These are phyloP conservation scores for Linnemannia schmuckeri DNA, from an alignment of 192 early-diverging fungal genomes.

Conservation along the genomic window DNA sequence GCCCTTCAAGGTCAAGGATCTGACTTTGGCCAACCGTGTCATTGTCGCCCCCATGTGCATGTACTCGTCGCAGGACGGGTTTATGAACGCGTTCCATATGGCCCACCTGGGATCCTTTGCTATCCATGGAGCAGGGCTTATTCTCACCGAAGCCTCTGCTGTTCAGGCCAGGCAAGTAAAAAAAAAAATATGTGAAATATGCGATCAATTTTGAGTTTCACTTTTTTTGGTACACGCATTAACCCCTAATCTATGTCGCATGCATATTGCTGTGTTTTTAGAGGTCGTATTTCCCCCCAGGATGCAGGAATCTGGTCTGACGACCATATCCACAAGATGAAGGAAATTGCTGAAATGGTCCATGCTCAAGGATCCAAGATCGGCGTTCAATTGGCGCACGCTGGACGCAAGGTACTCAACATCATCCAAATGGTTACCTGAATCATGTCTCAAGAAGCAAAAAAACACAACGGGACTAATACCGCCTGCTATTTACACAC, in stretches of 20 bases:
- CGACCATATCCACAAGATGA: slow-evolving; percentile 75
- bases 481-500: not conserved
- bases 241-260: not conserved
- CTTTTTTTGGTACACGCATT: not conserved
- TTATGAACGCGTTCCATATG: slow-evolving; percentile 72
- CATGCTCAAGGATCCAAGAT: slow-evolving; percentile 72
- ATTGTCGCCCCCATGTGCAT: slow-evolving; percentile 88
- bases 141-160: slow-evolving; percentile 84
- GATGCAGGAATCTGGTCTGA: slow-evolving; percentile 88
- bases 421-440: not conserved
- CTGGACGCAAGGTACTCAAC: slow-evolving; percentile 75
- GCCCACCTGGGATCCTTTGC: slow-evolving; percentile 78
- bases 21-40: slow-evolving; percentile 82
- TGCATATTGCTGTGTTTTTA: slow-evolving; percentile 12
- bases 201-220: not conserved
- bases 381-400: slow-evolving; percentile 87
- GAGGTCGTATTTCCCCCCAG: slow-evolving; percentile 83
- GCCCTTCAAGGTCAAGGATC: slow-evolving; percentile 73
- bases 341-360: slow-evolving; percentile 69
- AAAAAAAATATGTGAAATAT: not conserved
- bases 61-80: slow-evolving; percentile 79
- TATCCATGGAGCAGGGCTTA: slow-evolving; percentile 80
- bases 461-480: too few relatives aligned
- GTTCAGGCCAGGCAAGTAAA: slow-evolving; percentile 61
- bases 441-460: too few relatives aligned